phyloP scores from a whole-genome alignment of 139 green algal genomes.

The Coccomyxa sp. region DNA sequence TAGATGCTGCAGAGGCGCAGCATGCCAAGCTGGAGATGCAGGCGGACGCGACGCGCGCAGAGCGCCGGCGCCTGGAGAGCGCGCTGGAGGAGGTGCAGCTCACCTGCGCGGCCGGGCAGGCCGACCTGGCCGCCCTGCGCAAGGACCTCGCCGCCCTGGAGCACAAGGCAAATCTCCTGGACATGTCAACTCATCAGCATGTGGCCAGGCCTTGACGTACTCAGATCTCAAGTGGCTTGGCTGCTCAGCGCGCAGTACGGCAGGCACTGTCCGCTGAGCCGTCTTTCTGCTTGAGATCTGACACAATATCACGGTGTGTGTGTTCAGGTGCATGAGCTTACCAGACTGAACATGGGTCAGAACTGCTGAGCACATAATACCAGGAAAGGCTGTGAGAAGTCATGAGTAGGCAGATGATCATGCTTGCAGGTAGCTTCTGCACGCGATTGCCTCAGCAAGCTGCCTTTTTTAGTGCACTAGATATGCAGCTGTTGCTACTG shows the following conservation, averaged over 20 bases:
- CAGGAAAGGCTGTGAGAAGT: too few species aligned
- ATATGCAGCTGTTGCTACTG: too few species aligned
- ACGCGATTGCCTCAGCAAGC: too few species aligned
- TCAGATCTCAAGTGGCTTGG: background rate
- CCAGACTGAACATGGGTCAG: too few species aligned
- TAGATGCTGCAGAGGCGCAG: slow-evolving; percentile 18
- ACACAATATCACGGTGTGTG: background rate
- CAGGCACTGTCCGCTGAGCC: background rate
- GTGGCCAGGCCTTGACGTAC: background rate
- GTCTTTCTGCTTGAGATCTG: background rate
- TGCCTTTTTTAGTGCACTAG: too few species aligned
- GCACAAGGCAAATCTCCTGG: background rate
- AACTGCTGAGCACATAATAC: too few species aligned
- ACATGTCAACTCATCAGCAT: too few species aligned
- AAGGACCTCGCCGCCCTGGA: slow-evolving; percentile 10
- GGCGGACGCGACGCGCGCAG: slow-evolving; percentile 22
- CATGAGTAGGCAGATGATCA: background rate
- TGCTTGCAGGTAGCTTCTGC: too few species aligned
- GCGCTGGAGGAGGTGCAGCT: slow-evolving; percentile 37
- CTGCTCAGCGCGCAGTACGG: background rate
- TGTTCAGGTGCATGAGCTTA: too few species aligned
- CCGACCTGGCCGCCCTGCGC: slow-evolving; percentile 27
- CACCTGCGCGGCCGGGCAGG: slow-evolving; percentile 25
- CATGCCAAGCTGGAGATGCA: slow-evolving; percentile 12
- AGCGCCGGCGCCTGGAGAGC: slow-evolving; percentile 30